These are phyloP conservation scores for Rhodamnia rubescens DNA, from an alignment of 345 rosid genomes.

Conservation along the genomic window DNA sequence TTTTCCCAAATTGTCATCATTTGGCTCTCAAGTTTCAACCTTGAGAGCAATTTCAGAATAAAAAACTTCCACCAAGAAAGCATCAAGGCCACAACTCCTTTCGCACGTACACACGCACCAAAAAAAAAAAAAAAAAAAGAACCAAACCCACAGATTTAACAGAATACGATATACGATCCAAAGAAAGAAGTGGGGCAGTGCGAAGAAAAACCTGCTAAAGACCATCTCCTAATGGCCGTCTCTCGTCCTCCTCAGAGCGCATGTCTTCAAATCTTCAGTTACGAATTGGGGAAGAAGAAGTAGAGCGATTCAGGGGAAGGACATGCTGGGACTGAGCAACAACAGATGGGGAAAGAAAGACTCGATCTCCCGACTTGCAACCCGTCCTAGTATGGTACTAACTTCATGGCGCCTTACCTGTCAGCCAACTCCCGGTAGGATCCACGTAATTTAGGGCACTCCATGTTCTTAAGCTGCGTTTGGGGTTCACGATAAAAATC, in stretches of 20 bases:
- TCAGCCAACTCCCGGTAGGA: neutral
- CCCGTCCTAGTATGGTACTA: neutral
- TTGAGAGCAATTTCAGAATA: neutral
- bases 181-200: neutral
- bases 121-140: accelerated
- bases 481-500: no score
- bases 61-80: neutral
- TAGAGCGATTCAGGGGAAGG: neutral
- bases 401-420: neutral
- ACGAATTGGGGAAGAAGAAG: neutral
- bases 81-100: neutral
- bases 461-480: neutral
- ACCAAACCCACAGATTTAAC: neutral
- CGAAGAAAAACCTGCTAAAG: neutral
- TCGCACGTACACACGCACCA: neutral
- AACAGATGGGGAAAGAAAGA: neutral
- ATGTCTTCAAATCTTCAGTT: neutral
- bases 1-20: neutral
- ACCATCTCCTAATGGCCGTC: neutral
- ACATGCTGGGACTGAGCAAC: neutral
- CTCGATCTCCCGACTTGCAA: neutral
- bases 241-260: neutral
- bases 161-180: neutral
- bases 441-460: neutral
- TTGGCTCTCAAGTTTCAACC: neutral